Evolutionary conservation across 306 rosid species (phyloP), one percentile per base, ranked within the genome.

Genomic region (Corylus avellana): DNA sequence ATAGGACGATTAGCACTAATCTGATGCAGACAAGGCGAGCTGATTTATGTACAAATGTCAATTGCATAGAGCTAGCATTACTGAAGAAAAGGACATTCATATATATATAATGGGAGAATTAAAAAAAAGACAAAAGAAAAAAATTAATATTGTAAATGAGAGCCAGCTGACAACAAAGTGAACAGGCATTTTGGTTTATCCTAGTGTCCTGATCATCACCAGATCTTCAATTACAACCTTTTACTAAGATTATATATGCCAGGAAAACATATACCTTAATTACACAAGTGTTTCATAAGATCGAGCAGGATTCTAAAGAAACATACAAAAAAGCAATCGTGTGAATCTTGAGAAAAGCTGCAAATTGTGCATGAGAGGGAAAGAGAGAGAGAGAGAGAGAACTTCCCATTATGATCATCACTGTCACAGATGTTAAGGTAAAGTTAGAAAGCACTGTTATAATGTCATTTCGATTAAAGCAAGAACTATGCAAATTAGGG

Each of bases 401-500:
- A 66, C 75, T 50, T 17, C 68, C 39, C 39, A 35, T 25, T 53
- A 59, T 51, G 7, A 68, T 57, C 29, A 73, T 50, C 49, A 66
- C 47, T 74, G 59, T 53, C 59, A 51, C 50, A 48, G 53, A 61
- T 76, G 18, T 22, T 72, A 32, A 32, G 73, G 72, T 74, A 74
- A 74, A 78, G 79, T 68, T 74, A 54, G 16, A 32, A 37, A 53
- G 37, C 20, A 18, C 53, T 74, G 55, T 42, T 68, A 59, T 49
- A 7, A 48, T 70, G 68, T 54, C 68, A 42, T 70, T 62, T 42
- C 73, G 56, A 78, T 39, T 39, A 47, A 64, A 13, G 25, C 42
- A 68, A n/a, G 32, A 20, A 51, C 61, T 27, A 39, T 20, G 35
- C n/a, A 54, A 73, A 81, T 71, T 85, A 85, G 85, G 88, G 85